Evolutionary conservation across 768 basidiomycete genomes (phyloP), one percentile per base, ranked within the genome.

Genomic region (Pleurotus tuoliensis): DNA sequence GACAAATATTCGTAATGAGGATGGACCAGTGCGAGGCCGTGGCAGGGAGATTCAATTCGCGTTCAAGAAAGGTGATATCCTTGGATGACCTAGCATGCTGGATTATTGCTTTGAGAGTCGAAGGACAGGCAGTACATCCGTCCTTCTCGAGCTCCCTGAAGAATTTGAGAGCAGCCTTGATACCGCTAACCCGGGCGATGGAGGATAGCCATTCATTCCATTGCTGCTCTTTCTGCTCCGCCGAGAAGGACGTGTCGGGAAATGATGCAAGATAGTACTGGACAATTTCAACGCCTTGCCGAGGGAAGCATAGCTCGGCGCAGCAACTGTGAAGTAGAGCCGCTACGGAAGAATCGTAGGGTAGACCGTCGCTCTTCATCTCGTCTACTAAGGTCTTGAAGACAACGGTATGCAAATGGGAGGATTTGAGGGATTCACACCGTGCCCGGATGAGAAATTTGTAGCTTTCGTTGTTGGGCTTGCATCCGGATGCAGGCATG

Each of bases 1-100:
- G 73, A 47, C 80, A 64, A 41, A 72, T 72, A 60, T 87, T 86
- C 44, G 66, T 64, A 57, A 91, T 74, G 34, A 90, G 64, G 53
- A 78, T 69, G 4, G 80, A 74, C 79, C 87, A 89, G 34, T 82
- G 80, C 12, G 69, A 60, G 0, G 73, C 69, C 7, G 71, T 70
- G 18, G 79, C 75, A 45, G 66, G 65, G 49, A 82, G 53, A 16
- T 65, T 67, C 5, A 85, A 69, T 12, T 68, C 70, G 25, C 69
- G 60, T 56, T 82, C 76, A 56, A 76, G 72, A 24, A 68, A 64
- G 22, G 66, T 66, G 37, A 87, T 67, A 57, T 83, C 78, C 5
- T 71, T 58, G 9, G 77, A 63, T 25, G 64, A 63, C 6, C 59
- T 69, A n/a, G 78, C 77, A 45, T 69, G 64, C 37, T 73, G 72